Percentiles rank a stretch among this genome's conserved stretches.
Conservation (phyloP, 208 protist species). For the Angomonas deanei region DNA sequence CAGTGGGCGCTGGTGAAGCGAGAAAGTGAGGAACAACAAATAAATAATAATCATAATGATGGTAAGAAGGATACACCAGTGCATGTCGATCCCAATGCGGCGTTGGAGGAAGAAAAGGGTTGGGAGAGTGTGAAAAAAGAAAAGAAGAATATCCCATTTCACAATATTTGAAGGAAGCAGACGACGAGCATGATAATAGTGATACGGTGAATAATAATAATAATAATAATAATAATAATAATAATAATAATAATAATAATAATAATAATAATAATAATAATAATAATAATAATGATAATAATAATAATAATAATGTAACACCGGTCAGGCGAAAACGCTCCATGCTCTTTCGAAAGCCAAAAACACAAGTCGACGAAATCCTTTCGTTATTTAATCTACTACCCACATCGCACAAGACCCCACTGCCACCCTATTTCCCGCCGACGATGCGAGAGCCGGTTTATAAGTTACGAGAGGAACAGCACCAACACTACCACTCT, state of each 20-base stretch:
- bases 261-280: too few species aligned
- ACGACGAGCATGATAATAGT: not conserved
- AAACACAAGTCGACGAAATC: too few species aligned
- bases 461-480: slow-evolving; percentile 46
- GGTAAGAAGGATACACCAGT: not conserved
- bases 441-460: not conserved
- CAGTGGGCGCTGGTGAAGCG: not conserved
- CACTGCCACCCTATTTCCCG: not conserved
- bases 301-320: too few species aligned
- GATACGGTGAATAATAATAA: not conserved
- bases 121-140: not conserved
- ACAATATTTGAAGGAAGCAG: not conserved
- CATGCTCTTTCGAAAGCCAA: too few species aligned
- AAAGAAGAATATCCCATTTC: not conserved
- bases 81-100: not conserved
- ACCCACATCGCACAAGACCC: not conserved
- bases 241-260: too few species aligned
- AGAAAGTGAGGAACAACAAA: not conserved
- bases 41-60: not conserved
- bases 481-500: slow-evolving; percentile 43
- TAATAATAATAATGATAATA: too few species aligned
- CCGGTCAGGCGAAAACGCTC: too few species aligned
- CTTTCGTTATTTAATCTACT: too few species aligned
- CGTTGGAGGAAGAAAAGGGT: not conserved
- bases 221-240: not conserved